phyloP scores from a whole-genome alignment of 352 stramenopile species.

The Globisporangium nodosum region DNA sequence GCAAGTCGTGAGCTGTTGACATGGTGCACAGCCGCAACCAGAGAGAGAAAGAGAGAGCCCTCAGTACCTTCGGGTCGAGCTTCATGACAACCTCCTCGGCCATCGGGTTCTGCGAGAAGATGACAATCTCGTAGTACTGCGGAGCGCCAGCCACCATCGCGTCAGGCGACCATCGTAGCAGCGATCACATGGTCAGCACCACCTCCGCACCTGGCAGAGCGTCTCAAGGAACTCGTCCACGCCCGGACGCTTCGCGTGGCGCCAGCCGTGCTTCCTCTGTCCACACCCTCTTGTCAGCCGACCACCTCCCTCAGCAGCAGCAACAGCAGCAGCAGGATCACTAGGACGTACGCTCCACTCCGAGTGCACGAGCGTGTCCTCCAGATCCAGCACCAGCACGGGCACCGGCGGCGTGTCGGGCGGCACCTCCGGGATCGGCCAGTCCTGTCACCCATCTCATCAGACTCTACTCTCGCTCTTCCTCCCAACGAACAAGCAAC shows the following conservation, averaged over 20 bases:
- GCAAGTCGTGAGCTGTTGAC: not conserved
- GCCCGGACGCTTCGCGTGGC: conserved; percentile 79
- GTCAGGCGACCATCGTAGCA: too few species aligned
- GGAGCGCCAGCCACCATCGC: not conserved
- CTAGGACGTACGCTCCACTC: conserved; percentile 80
- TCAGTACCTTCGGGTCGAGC: conserved; percentile 64
- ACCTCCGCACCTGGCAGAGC: conserved; percentile 41
- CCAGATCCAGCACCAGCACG: conserved; percentile 78
- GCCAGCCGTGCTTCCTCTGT: conserved; percentile 84
- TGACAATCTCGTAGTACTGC: conserved; percentile 85
- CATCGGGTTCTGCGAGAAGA: conserved; percentile 83
- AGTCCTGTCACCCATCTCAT: conserved; percentile 31
- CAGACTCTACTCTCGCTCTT: not conserved
- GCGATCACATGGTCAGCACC: not conserved
- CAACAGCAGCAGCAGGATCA: not conserved
- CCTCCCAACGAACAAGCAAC: not conserved
- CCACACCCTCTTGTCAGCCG: not conserved
- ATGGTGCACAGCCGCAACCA: not conserved
- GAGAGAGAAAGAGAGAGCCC: not conserved
- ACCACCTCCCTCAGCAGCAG: not conserved
- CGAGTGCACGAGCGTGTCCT: conserved; percentile 85
- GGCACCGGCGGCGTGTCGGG: conserved; percentile 71
- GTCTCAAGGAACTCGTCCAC: conserved; percentile 86
- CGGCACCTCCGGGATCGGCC: conserved; percentile 76
- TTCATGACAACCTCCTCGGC: conserved; percentile 77